Base-by-base conservation (phyloP, 2,329 filamentous ascomycete species). In the Fusarium vanettenii region DNA sequence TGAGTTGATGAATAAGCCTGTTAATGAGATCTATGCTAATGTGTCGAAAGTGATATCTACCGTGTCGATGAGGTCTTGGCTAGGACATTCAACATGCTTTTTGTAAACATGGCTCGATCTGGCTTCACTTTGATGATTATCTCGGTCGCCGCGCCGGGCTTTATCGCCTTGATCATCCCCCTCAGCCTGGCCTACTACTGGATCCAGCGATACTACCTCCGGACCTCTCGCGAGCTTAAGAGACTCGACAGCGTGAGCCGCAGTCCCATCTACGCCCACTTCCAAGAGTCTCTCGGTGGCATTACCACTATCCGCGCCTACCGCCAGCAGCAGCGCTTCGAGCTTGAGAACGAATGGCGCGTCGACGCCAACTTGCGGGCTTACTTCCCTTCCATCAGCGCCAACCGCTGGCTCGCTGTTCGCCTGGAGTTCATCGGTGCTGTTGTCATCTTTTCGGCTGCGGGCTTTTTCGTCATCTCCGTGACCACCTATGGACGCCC, bases 221-320 rank as follows among this genome's bases (percentile, higher is more conserved):
- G 95, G 72, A 98, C 97, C 16, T 99, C 97, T 69, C 93, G 97
- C 73, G 97, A 99, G 85, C 89, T 99, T 74, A 99, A 99, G 87
- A 91, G 97, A 75, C 88, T 99, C 69, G 97, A 99, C 84, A 98
- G 95, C 81, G 93, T 98, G 76, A 98, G 93, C 82, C 92, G 95
- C 79, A 98, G 95, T 82, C 97, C 97, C 29, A 97, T 99, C 79
- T 99, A 95, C 82, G 97, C 97, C 8, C 97, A 99, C 83, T 99
- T 99, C 86, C 97, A 99, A 82, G 97, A 99, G 85, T 97, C 95
- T 2, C 90, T 99, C 11, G 96, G 95, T 71, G 97, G 97, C 50
- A 93, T 98, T 80, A 94, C 94, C 70, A 99, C 97, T 13, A 98
- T 99, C 80, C 93, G 97, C 75, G 97, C 97, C 39, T 99, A 97